A percentile compares a stretch with the other conserved stretches of the same genome.
Conservation (phyloP, 129 eudicot species). For the Mikania micrantha region DNA sequence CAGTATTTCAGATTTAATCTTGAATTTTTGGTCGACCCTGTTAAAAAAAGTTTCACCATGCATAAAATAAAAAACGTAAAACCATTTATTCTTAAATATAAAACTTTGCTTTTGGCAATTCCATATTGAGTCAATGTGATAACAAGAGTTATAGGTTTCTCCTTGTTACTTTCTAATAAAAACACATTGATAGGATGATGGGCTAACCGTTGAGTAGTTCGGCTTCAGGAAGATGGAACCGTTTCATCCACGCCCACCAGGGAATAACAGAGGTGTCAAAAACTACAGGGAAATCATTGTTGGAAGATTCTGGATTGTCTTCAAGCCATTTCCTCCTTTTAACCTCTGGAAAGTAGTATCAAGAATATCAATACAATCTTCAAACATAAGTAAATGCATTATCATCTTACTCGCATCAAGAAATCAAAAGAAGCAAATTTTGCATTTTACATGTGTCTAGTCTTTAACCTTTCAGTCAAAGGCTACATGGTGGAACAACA, state of each 20-base stretch:
- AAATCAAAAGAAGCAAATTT: not conserved
- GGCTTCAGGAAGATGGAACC: constrained; percentile 99
- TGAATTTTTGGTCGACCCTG: not conserved
- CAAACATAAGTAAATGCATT: not conserved
- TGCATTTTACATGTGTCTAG: not conserved
- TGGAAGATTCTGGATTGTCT: constrained; percentile 86
- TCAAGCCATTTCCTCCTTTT: constrained; percentile 94
- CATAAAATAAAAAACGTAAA: not conserved
- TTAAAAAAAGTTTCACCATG: not conserved
- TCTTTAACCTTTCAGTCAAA: not conserved
- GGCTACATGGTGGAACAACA: not conserved
- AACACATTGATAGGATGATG: not conserved
- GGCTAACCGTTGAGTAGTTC: constrained; percentile 81
- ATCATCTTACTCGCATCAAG: not conserved
- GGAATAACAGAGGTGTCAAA: constrained; percentile 95
- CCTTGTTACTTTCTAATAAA: not conserved
- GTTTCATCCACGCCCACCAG: constrained; percentile 99
- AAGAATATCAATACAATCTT: constrained; percentile 2
- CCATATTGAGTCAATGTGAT: not conserved
- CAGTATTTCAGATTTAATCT: not conserved
- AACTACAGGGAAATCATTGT: constrained; percentile 71
- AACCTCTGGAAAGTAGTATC: constrained; percentile 58
- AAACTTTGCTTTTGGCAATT: not conserved
- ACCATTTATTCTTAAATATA: not conserved
- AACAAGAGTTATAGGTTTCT: not conserved